Base-by-base conservation (phyloP, 2,329 filamentous ascomycete genomes). In the Fulvia fulva region DNA sequence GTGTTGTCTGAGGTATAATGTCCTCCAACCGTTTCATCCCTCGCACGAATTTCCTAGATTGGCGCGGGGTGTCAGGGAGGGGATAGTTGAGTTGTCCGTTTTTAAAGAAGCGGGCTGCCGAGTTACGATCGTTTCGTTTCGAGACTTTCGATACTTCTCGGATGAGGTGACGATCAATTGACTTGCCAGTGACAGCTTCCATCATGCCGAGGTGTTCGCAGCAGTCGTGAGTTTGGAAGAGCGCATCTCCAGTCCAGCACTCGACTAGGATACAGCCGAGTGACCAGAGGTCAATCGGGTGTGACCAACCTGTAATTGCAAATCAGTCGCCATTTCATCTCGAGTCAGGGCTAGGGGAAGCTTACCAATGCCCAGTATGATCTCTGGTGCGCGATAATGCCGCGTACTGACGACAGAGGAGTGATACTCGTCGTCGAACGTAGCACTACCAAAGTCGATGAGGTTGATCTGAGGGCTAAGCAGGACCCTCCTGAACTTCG, bases 161-260 rank as follows among this genome's bases (percentile, higher is more conserved):
- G 56, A 72, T 71, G 47, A 72, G 64, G 44, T 58, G 59, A 37
- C 68, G 68, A 57, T 72, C 70, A 53, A 72, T 71, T 14, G 54
- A 52, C 12, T 63, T 63, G 41, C 70, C 69, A 12, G 66, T 71
- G 5, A 72, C 70, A 53, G 68, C 68, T 71, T 87, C 84, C 85
- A 87, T 87, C 85, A 87, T 87, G 37, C 84, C 84, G 49, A 87
- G 78, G 70, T 87, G 85, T 69, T 87, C 85, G 30, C 86, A 78
- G 62, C 87, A 87, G 71, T 87, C 85, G 68, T 87, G 85, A 0
- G 85, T 87, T 69, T 87, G 85, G 74, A 87, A 87, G 2, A 87
- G 75, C 45, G 85, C 85, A 70, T 87, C 85, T 9, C 85, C 85
- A 0, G 85, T 87, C 74, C 84, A 87, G 70, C 87, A 87, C 63